These are phyloP conservation scores for Backusella mclennaniae DNA, from an alignment of 192 early-diverging fungal genomes.

Conservation along the genomic window DNA sequence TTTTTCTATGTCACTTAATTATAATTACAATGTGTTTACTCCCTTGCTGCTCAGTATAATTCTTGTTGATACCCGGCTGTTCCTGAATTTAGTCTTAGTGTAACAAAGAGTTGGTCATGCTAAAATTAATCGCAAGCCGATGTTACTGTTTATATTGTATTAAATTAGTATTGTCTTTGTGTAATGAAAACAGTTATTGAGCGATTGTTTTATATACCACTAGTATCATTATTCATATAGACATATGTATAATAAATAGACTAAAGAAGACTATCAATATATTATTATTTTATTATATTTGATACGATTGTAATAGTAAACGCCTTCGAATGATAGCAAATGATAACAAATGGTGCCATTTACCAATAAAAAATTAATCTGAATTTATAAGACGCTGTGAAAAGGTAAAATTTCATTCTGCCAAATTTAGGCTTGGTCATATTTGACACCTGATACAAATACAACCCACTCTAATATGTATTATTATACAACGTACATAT, in stretches of 20 bases:
- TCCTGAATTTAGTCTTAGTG: background rate
- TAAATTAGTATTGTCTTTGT: background rate
- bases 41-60: background rate
- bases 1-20: background rate
- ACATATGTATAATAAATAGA: background rate
- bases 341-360: background rate
- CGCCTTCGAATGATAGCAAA: background rate
- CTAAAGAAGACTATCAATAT: background rate
- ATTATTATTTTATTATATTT: background rate
- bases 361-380: background rate
- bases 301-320: background rate
- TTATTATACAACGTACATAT: background rate
- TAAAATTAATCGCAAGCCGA: background rate
- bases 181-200: background rate
- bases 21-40: background rate
- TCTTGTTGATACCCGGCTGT: background rate
- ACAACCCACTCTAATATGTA: background rate
- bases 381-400: background rate
- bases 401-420: background rate
- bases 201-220: background rate
- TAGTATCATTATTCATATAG: background rate
- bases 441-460: background rate
- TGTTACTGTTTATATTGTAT: background rate
- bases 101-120: background rate
- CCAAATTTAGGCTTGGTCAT: background rate